These are phyloP conservation scores for Centaurea solstitialis DNA, from an alignment of 129 eudicot genomes.

Conservation along the genomic window DNA sequence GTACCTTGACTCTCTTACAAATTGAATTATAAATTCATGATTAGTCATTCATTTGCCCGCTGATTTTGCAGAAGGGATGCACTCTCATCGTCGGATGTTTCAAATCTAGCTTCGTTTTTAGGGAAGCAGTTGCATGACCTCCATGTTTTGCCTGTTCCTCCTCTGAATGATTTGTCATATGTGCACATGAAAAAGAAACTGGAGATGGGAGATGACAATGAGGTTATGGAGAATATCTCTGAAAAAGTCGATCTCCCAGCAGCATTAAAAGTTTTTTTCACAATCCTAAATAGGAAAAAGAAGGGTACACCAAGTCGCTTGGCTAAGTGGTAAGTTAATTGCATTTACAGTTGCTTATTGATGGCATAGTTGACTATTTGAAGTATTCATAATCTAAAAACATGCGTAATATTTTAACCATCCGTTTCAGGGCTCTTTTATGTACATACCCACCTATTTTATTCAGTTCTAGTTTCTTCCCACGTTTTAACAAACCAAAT, in stretches of 20 bases:
- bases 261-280: slow-evolving; percentile 49
- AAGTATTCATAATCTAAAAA: neutral
- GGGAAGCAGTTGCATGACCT: slow-evolving; percentile 88
- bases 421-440: too few species aligned
- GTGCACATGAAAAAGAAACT: slow-evolving; percentile 25
- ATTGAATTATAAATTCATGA: slow-evolving; percentile 4
- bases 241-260: slow-evolving; percentile 42
- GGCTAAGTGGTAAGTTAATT: slow-evolving; percentile 63
- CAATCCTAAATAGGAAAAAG: slow-evolving; percentile 58
- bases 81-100: slow-evolving; percentile 56
- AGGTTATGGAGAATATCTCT: slow-evolving; percentile 25
- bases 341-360: neutral
- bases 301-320: slow-evolving; percentile 56
- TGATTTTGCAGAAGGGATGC: slow-evolving; percentile 66
- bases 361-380: neutral
- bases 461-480: too few species aligned
- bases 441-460: too few species aligned
- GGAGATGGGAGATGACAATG: slow-evolving; percentile 25
- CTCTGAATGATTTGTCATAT: slow-evolving; percentile 31
- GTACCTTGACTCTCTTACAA: slow-evolving; percentile 26
- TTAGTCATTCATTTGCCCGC: neutral
- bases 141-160: slow-evolving; percentile 67
- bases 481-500: too few species aligned
- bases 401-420: neutral
- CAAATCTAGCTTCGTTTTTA: slow-evolving; percentile 75